Percentiles rank a stretch among this genome's conserved stretches.
Evolutionary conservation across 1,284 basidiomycete genomes (phyloP).

Genomic region (Ustilago xerochloae): DNA sequence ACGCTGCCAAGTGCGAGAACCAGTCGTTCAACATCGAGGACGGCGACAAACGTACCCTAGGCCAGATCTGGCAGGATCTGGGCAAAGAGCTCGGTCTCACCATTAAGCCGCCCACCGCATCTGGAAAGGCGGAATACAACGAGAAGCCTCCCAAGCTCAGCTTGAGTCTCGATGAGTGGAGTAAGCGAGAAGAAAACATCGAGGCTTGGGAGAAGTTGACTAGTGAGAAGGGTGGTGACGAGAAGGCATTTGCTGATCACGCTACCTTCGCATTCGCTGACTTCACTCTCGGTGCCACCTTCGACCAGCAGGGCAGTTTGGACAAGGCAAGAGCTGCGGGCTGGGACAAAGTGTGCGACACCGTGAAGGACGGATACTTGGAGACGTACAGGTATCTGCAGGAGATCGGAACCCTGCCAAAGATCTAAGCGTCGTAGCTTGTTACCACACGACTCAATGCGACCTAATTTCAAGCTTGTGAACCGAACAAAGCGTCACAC

Average conservation of each 20-base stretch:
- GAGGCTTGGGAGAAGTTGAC: constrained; percentile 43
- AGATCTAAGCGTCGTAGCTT: too few relatives aligned
- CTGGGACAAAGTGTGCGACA: constrained; percentile 34
- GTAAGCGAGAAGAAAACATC: constrained; percentile 28
- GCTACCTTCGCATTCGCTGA: constrained; percentile 43
- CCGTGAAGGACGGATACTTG: constrained; percentile 43
- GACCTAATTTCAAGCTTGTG: too few relatives aligned
- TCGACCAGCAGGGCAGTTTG: constrained; percentile 40
- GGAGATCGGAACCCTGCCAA: constrained; percentile 39
- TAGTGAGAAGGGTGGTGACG: constrained; percentile 33
- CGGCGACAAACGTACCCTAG: constrained; percentile 32
- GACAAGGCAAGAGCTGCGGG: constrained; percentile 41
- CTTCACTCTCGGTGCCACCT: constrained; percentile 44
- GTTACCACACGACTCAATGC: too few relatives aligned
- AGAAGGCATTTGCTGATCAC: constrained; percentile 35
- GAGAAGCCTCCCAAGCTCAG: constrained; percentile 38
- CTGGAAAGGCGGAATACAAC: constrained; percentile 25
- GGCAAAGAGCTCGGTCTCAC: constrained; percentile 32
- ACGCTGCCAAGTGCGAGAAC: constrained; percentile 37
- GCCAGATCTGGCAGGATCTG: constrained; percentile 44
- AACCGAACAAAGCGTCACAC: too few relatives aligned
- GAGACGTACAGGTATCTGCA: constrained; percentile 44
- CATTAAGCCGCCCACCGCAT: constrained; percentile 23
- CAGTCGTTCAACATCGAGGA: constrained; percentile 52
- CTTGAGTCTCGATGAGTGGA: constrained; percentile 39